Base-by-base conservation (phyloP, 2,329 filamentous ascomycete species). In the Trichoderma sp. region DNA sequence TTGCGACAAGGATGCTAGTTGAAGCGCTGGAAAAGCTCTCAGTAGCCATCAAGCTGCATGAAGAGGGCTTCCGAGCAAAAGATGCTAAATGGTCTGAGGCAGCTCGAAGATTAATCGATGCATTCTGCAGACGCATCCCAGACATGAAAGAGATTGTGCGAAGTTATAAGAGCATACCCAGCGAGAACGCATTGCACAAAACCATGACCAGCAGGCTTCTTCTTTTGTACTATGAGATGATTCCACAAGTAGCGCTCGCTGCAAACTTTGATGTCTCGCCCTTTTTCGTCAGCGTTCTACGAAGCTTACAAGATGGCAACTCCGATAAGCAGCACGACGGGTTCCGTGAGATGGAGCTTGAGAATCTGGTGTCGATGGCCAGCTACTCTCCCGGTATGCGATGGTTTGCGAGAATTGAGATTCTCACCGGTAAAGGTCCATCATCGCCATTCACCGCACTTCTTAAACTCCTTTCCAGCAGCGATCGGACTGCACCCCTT, bases 191-290 rank as follows among this genome's bases (percentile, higher is more conserved):
- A 35, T 87, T 97, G 76, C 94, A 95, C 80, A 90, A 93, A 75
- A 94, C 97, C 80, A 92, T 94, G 27, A 88, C 92, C n/a, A 93
- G 93, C 75, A 92, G 94, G 78, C 85, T 98, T 24, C 84, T 99
- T 53, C 89, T 91, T 18, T 88, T 95, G n/a, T 98, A 97, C 84
- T 97, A 97, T 82, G 92, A 95, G 81, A 88, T 94, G 3, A 89
- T 95, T 9, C 95, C 97, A 2, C 92, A 94, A 76, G 87, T 94
- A 29, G 95, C 95, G 1, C 87, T 97, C 16, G 92, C 93, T 78
- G 93, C 95, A 79, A 97, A 93, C 78, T 97, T 98, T 80, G 97
- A 98, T 81, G 93, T 97, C 4, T 97, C 96, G 0, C 86, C 93
- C 0, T 89, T 93, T 24, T 88, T 99, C 18, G 91, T 93, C 8